Conservation (phyloP, 805 yeast genomes). For the Metschnikowia corniflorae region DNA sequence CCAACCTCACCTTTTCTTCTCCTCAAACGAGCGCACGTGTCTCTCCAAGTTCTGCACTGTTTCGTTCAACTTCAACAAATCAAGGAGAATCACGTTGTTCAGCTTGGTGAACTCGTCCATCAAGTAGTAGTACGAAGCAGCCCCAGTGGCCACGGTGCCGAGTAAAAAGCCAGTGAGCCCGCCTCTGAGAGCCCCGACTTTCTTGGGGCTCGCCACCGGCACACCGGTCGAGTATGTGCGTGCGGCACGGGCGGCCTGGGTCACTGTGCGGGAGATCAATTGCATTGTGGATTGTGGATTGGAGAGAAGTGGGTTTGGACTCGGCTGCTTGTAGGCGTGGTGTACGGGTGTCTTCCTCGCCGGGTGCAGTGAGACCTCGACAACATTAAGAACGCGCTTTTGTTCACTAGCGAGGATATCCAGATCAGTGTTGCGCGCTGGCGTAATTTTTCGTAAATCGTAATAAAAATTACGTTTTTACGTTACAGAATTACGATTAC, state of each 20-base stretch:
- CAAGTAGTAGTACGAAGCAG: constrained; percentile 71
- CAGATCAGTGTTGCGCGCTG: too few species aligned
- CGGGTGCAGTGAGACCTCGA: too few species aligned
- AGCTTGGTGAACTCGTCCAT: constrained; percentile 74
- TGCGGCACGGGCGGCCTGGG: constrained; percentile 21
- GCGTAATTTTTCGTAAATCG: too few species aligned
- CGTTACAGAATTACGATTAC: too few species aligned
- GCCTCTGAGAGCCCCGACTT: constrained; percentile 42
- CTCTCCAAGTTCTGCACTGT: constrained; percentile 65
- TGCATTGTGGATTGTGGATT: background rate
- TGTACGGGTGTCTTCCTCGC: too few species aligned
- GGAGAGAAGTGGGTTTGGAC: too few species aligned
- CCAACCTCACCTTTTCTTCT: constrained; percentile 21
- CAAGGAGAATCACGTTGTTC: constrained; percentile 69
- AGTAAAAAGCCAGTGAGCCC: constrained; percentile 72
- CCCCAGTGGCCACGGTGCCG: constrained; percentile 73
- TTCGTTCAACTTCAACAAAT: constrained; percentile 65
- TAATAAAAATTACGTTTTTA: too few species aligned
- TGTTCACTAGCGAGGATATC: too few species aligned
- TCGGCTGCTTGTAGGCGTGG: too few species aligned
- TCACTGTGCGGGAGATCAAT: constrained; percentile 3
- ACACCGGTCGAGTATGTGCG: constrained; percentile 25
- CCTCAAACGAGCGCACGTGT: constrained; percentile 63
- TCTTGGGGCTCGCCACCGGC: constrained; percentile 26
- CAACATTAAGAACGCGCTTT: too few species aligned